Evolutionary conservation across 106 monocot genomes (phyloP).

Genomic region (Gastrodia elata): DNA sequence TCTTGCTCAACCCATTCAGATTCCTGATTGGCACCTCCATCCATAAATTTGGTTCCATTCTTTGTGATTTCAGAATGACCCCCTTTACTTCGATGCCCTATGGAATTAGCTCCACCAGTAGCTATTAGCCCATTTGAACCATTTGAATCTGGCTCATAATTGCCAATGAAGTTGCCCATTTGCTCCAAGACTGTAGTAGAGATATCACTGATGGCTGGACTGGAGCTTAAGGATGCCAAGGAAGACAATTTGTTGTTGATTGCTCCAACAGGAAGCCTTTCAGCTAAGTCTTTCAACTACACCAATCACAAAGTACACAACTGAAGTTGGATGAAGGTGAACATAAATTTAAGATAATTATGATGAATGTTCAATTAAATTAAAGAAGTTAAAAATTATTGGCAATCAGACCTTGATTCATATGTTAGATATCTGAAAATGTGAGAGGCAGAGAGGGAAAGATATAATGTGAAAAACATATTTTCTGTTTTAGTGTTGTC

Average conservation of each 20-base stretch:
- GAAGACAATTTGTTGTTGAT: constrained; percentile 53
- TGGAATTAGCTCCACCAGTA: constrained; percentile 32
- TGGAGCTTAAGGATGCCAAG: constrained; percentile 31
- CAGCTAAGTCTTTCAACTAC: constrained; percentile 94
- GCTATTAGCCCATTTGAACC: constrained; percentile 26
- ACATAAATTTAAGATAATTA: neutral
- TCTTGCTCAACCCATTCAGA: constrained; percentile 98
- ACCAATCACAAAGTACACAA: constrained; percentile 3
- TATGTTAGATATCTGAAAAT: neutral
- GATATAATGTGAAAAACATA: neutral
- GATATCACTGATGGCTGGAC: constrained; percentile 34
- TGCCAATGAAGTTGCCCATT: constrained; percentile 16
- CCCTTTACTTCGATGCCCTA: constrained; percentile 11
- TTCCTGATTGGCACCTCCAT: constrained; percentile 46
- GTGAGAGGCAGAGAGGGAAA: neutral
- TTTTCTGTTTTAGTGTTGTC: neutral
- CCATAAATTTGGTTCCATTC: constrained; percentile 43
- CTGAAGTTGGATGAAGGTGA: constrained; percentile 4
- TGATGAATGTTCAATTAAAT: neutral
- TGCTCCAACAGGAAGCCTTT: constrained; percentile 69
- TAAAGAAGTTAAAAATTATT: neutral
- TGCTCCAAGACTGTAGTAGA: constrained; percentile 37
- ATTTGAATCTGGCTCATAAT: constrained; percentile 43
- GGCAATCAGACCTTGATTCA: neutral
- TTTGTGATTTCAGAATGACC: constrained; percentile 20